These are phyloP conservation scores for Suillus brevipes DNA, from an alignment of 768 basidiomycete genomes.

Conservation along the genomic window DNA sequence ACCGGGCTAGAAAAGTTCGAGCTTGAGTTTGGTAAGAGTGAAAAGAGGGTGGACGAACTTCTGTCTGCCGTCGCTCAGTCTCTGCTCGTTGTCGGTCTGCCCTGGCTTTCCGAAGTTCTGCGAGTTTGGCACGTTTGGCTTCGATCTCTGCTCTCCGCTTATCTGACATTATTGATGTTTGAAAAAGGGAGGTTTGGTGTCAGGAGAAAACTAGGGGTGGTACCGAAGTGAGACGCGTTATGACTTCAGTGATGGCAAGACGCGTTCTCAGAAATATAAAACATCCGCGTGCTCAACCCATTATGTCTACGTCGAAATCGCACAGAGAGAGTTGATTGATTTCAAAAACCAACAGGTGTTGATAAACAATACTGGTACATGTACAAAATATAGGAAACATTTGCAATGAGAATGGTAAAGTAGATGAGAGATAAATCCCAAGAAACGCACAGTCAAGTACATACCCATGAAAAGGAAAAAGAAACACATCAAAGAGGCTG, in stretches of 20 bases:
- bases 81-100: constrained; percentile 65
- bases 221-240: neutral
- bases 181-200: neutral
- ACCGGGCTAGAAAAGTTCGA: constrained; percentile 31
- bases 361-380: too few species aligned
- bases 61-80: constrained; percentile 36
- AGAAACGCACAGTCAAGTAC: too few species aligned
- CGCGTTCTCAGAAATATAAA: neutral
- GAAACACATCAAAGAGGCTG: too few species aligned
- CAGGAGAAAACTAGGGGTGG: too few species aligned
- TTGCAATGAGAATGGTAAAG: too few species aligned
- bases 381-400: too few species aligned
- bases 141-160: constrained; percentile 85
- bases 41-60: constrained; percentile 16
- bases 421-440: too few species aligned
- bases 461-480: too few species aligned
- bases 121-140: constrained; percentile 85
- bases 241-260: neutral
- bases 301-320: too few species aligned
- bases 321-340: too few species aligned
- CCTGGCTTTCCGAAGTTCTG: constrained; percentile 77
- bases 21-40: constrained; percentile 2
- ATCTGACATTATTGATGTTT: constrained; percentile 47
- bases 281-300: neutral
- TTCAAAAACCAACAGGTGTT: too few species aligned